Conservation (phyloP, 164 flowering plant genomes). For the Annona cherimola region DNA sequence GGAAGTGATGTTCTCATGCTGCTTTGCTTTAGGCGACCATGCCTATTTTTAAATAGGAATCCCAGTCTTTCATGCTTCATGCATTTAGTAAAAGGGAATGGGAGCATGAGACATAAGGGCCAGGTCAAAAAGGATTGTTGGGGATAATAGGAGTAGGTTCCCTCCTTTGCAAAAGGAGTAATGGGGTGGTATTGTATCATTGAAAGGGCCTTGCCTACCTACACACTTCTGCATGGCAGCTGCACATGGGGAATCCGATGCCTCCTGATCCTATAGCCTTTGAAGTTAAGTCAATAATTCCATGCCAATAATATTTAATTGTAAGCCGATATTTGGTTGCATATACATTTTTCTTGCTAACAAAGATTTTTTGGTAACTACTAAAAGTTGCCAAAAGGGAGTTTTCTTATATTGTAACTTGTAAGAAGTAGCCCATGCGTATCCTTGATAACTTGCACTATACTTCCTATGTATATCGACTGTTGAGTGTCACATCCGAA, state of each 20-base stretch:
- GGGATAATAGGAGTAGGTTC: not conserved
- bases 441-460: no score
- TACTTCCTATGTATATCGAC: no score
- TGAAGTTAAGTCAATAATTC: no score
- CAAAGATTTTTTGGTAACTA: no score
- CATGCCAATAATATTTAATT: no score
- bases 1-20: conserved; percentile 18
- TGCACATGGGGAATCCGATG: not conserved
- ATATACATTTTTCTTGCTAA: no score
- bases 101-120: conserved; percentile 13
- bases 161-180: not conserved
- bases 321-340: no score
- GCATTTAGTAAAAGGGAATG: not conserved
- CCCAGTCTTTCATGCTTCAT: conserved; percentile 3
- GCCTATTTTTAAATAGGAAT: conserved; percentile 4
- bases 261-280: not conserved
- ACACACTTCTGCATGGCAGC: not conserved
- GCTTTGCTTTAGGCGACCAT: conserved; percentile 30
- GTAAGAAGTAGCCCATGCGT: no score
- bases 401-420: no score
- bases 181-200: not conserved
- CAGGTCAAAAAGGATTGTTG: conserved; percentile 8
- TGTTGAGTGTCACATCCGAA: no score
- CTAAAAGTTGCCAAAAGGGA: no score
- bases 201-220: not conserved